Percentiles rank a stretch among this genome's conserved stretches.
Evolutionary conservation across 83 land plant genomes (phyloP).

Genomic region (Picea abies): DNA sequence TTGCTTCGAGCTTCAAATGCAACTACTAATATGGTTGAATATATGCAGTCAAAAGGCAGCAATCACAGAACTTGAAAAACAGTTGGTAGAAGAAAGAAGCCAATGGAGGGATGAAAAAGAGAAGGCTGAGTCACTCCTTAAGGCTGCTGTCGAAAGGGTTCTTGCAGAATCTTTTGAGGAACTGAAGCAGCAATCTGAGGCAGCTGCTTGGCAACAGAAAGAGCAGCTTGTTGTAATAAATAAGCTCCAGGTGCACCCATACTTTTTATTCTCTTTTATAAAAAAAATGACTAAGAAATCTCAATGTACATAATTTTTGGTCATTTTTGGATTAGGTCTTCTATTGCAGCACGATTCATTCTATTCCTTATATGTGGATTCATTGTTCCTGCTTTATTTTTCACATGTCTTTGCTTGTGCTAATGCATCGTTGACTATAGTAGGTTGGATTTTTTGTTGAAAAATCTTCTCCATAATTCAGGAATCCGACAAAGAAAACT

Average conservation of each 20-base stretch:
- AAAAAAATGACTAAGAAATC: too few relatives aligned
- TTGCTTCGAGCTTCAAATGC: too few relatives aligned
- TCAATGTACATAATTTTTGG: too few relatives aligned
- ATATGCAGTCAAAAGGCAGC: slow-evolving; percentile 72
- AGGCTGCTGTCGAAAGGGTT: slow-evolving; percentile 64
- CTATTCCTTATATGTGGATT: too few relatives aligned
- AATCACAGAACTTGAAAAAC: slow-evolving; percentile 72
- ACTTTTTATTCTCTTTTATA: too few relatives aligned
- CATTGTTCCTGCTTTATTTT: too few relatives aligned
- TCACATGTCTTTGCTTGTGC: too few relatives aligned
- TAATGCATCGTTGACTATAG: too few relatives aligned
- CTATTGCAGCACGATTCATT: too few relatives aligned
- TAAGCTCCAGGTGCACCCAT: slow-evolving; percentile 59
- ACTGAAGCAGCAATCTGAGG: slow-evolving; percentile 65
- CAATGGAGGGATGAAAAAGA: slow-evolving; percentile 79
- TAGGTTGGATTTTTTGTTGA: too few relatives aligned
- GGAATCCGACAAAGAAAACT: slow-evolving; percentile 83
- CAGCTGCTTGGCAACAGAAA: slow-evolving; percentile 55
- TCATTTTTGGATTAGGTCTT: too few relatives aligned
- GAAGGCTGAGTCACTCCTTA: slow-evolving; percentile 69
- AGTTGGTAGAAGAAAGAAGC: slow-evolving; percentile 79
- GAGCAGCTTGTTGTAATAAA: slow-evolving; percentile 74
- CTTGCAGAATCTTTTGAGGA: slow-evolving; percentile 76
- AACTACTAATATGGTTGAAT: not conserved
- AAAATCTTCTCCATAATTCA: slow-evolving; percentile 17